Evolutionary conservation across 768 basidiomycete species (phyloP).

Genomic region (Rhodocollybia butyracea): DNA sequence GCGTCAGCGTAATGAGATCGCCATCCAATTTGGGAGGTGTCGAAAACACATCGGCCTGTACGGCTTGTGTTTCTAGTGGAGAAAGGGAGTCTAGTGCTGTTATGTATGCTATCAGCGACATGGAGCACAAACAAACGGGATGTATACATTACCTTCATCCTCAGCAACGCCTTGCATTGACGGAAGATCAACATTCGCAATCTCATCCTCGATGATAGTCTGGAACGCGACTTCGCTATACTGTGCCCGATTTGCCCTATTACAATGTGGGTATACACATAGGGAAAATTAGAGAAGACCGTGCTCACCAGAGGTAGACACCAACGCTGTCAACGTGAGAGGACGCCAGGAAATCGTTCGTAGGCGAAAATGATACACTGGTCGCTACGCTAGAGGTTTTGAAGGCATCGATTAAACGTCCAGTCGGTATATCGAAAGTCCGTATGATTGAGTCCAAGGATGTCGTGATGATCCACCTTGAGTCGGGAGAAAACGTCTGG

Average conservation of each 20-base stretch:
- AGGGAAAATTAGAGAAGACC: neutral
- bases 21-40: constrained; percentile 88
- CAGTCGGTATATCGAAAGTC: constrained; percentile 95
- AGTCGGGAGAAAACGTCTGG: constrained; percentile 93
- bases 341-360: constrained; percentile 94
- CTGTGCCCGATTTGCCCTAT: constrained; percentile 93
- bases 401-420: constrained; percentile 90
- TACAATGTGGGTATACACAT: constrained; percentile 8
- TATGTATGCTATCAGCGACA: neutral
- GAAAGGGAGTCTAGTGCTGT: constrained; percentile 71
- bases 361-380: constrained; percentile 89
- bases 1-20: constrained; percentile 89
- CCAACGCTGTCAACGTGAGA: constrained; percentile 93
- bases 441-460: constrained; percentile 91
- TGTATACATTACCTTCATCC: constrained; percentile 60
- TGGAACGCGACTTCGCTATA: constrained; percentile 83
- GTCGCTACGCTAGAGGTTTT: constrained; percentile 84
- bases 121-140: neutral
- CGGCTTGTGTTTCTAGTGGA: constrained; percentile 58
- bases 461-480: constrained; percentile 86
- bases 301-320: constrained; percentile 80
- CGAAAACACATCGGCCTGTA: constrained; percentile 66
- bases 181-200: constrained; percentile 70
- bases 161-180: constrained; percentile 80
- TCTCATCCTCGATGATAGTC: constrained; percentile 72